Base-by-base conservation (phyloP, 1,284 basidiomycete species). In the Neotropicomus parvogracilis region DNA sequence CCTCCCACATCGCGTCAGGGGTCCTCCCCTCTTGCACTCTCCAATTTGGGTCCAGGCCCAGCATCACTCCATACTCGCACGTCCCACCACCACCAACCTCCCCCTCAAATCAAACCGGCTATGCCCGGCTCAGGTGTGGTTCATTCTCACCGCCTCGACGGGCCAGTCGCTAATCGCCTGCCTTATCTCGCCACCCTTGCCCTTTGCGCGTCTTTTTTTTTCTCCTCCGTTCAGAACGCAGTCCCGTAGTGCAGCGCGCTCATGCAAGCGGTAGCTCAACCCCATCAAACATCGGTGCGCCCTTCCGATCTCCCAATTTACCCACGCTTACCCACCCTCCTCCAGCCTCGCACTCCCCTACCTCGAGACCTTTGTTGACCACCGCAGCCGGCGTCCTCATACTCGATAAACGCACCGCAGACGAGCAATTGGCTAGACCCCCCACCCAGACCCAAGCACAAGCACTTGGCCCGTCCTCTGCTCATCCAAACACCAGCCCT, bases 41-140 rank as follows among this genome's bases (percentile, higher is more conserved):
- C 59, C 52, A 64, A 54, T 62, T 53, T 65, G 50, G 64, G 45
- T 0, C 35, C 55, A 24, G 24, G 24, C 14, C 27, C 56, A 46
- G 38, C 59, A 49, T 57, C 63, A 55, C 62, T 58, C 46, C 62
- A 64, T 53, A 20, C 53, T 26, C 60, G 64, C 46, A 41, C 55
- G 21, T 53, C 61, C 35, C 64, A 62, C 49, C 60, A 54, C 49
- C 63, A 65, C 47, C 63, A 56, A 26, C 52, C 50, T 37, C 53
- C 59, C 17, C 13, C 59, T 28, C 60, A 60, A 40, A 54, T 63
- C 59, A 62, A 65, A 61, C 44, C 60, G 62, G 63, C 53, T 59
- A 66, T 63, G 62, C 52, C 60, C 58, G 60, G 60, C 46, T 44
- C 62, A 66, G 63, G 63, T 64, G 50, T 37, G 41, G 20, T 39